Base-by-base conservation (phyloP, 495 filamentous ascomycete genomes). In the Astrocystis sublimbata region DNA sequence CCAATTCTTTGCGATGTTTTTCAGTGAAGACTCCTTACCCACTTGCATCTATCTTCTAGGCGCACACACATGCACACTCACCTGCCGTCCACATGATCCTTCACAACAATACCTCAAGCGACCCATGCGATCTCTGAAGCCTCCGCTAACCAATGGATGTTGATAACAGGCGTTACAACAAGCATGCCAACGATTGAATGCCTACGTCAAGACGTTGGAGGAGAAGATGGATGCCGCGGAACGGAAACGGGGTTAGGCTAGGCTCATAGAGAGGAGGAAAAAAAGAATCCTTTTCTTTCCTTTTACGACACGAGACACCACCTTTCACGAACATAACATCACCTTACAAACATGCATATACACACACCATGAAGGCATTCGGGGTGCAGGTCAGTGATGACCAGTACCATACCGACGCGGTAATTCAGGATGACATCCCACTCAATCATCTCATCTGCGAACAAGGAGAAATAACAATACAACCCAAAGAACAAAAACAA, bases 111-210 rank as follows among this genome's bases (percentile, higher is more conserved):
- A 21, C 5, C 13, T 35, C 57, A 51, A 62, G 64, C 51, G 52
- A 64, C 61, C 56, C 50, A n/a, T 24, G 15, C 10, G 12, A n/a
- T 33, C 6, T 30, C 15, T 19, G 46, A 23, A 3, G 21, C 28
- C n/a, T 28, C 61, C 45, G 43, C 51, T 61, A 60, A 51, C 26
- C 24, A 45, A 50, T 57, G 30, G 3, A n/a, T 47, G 15, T 6
- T 19, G 0, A n/a, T n/a, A 47, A 60, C 68, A 98, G 94, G 86
- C 89, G 65, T 82, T 98, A 57, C 94, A 97, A 84, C 80, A 85
- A 46, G 89, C 93, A 54, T 92, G 96, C 40, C 87, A 92, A 66
- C 86, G 90, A 71, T 83, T 97, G 70, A 91, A 93, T 75, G 81
- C 81, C 31, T 96, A 97, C 69, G 85, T 97, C 50, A 81, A 82